These are phyloP conservation scores for Pueraria montana DNA, from an alignment of 306 rosid genomes.

Conservation along the genomic window DNA sequence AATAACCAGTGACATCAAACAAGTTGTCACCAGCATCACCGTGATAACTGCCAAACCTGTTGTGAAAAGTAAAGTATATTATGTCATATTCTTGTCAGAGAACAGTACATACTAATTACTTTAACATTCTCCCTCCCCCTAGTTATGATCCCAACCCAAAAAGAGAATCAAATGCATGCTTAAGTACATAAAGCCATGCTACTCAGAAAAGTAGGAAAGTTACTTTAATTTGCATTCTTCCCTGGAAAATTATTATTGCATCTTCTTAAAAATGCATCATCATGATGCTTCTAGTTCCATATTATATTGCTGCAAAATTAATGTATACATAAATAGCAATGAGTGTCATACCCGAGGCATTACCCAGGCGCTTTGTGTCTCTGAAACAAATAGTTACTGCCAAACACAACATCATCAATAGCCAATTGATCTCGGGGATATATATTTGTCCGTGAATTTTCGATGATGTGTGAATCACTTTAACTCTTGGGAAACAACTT, in stretches of 20 bases:
- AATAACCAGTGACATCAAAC: constrained; percentile 93
- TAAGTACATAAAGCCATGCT: not conserved
- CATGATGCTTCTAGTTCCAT: constrained; percentile 15
- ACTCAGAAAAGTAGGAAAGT: not conserved
- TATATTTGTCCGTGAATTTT: constrained; percentile 95
- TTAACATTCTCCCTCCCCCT: not conserved
- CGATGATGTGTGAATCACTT: constrained; percentile 91
- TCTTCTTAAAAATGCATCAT: constrained; percentile 1
- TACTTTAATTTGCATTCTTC: not conserved
- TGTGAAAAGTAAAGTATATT: not conserved
- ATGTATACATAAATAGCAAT: constrained; percentile 13
- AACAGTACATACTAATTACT: not conserved
- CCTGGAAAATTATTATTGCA: constrained; percentile 14
- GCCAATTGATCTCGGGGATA: constrained; percentile 97
- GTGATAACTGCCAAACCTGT: constrained; percentile 98
- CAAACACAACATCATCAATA: constrained; percentile 86
- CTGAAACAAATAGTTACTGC: constrained; percentile 88
- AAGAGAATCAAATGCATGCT: not conserved
- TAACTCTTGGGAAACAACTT: constrained; percentile 93
- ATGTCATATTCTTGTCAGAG: constrained; percentile 36
- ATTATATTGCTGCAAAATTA: not conserved
- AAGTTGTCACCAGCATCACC: constrained; percentile 96
- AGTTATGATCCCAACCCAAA: not conserved
- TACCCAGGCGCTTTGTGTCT: constrained; percentile 84
- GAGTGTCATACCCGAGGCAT: constrained; percentile 84